Evolutionary conservation across 768 basidiomycete genomes (phyloP).

Genomic region (Flagelloscypha sp.): DNA sequence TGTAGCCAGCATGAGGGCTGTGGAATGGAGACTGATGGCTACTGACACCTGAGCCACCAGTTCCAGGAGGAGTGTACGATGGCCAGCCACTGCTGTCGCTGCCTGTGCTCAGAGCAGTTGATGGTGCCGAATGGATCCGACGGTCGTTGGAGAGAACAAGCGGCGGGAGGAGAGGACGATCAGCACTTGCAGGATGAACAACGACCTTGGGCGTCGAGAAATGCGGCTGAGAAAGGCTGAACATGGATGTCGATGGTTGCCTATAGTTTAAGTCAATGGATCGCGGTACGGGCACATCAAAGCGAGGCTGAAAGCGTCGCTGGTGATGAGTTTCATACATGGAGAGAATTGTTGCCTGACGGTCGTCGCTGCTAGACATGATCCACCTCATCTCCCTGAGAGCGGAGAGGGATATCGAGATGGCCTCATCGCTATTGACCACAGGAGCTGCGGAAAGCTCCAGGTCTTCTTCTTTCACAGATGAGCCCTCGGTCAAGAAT

Average conservation of each 20-base stretch:
- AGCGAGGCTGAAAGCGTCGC: too few relatives aligned
- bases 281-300: too few relatives aligned
- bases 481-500: constrained; percentile 13
- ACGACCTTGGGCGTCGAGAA: constrained; percentile 4
- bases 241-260: constrained; percentile 19
- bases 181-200: constrained; percentile 26
- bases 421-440: constrained; percentile 34
- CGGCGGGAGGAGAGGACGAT: constrained; percentile 42
- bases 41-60: constrained; percentile 39
- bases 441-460: constrained; percentile 4
- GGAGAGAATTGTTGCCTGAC: constrained; percentile 52
- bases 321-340: constrained; percentile 22
- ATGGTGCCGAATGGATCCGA: constrained; percentile 43
- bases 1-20: too few relatives aligned
- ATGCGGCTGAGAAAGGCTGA: constrained; percentile 14
- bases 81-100: constrained; percentile 49
- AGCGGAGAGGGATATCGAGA: constrained; percentile 58
- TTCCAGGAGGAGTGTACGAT: constrained; percentile 55
- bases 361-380: constrained; percentile 66
- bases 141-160: constrained; percentile 30
- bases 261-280: too few relatives aligned
- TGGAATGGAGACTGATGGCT: too few relatives aligned
- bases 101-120: constrained; percentile 40
- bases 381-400: constrained; percentile 81
- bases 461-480: constrained; percentile 25